phyloP scores from a whole-genome alignment of 2,329 filamentous ascomycete species.

The Daldinia eschscholtzii region DNA sequence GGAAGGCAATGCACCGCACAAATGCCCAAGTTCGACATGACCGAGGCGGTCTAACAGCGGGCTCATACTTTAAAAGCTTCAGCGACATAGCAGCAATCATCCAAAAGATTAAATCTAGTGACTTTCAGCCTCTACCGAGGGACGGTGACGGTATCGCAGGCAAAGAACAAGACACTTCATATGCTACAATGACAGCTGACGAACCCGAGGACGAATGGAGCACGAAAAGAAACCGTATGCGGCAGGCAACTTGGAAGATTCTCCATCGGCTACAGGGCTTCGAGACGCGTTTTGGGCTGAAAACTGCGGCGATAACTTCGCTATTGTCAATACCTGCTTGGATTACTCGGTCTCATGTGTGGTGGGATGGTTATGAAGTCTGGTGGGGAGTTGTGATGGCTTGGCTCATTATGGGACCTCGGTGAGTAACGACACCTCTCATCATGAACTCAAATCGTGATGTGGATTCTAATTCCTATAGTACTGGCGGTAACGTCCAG shows the following conservation, averaged over 20 bases:
- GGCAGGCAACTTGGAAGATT: slow-evolving; percentile 63
- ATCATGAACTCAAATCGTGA: neutral
- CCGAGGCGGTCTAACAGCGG: slow-evolving; percentile 65
- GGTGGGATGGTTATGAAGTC: slow-evolving; percentile 68
- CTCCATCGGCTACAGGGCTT: slow-evolving; percentile 69
- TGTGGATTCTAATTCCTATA: slow-evolving; percentile 30
- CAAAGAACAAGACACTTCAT: slow-evolving; percentile 52
- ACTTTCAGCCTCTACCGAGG: slow-evolving; percentile 53
- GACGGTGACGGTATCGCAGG: slow-evolving; percentile 43
- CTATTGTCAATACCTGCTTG: slow-evolving; percentile 68
- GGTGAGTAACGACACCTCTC: slow-evolving; percentile 49
- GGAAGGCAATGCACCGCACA: slow-evolving; percentile 65
- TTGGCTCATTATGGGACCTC: slow-evolving; percentile 68
- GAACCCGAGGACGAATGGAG: slow-evolving; percentile 53
- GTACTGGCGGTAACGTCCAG: slow-evolving; percentile 69
- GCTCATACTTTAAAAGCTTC: slow-evolving; percentile 60
- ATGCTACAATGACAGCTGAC: slow-evolving; percentile 56
- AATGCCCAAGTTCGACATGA: slow-evolving; percentile 71
- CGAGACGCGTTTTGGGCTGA: slow-evolving; percentile 69
- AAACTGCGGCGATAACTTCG: slow-evolving; percentile 65
- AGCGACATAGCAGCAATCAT: slow-evolving; percentile 59
- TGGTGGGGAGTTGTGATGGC: slow-evolving; percentile 72
- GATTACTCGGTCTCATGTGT: slow-evolving; percentile 58
- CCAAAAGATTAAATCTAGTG: slow-evolving; percentile 57
- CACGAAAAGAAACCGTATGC: slow-evolving; percentile 55